Evolutionary conservation across 306 rosid genomes (phyloP), one percentile per base, ranked within the genome.

Genomic region (Casuarina cunninghamiana): DNA sequence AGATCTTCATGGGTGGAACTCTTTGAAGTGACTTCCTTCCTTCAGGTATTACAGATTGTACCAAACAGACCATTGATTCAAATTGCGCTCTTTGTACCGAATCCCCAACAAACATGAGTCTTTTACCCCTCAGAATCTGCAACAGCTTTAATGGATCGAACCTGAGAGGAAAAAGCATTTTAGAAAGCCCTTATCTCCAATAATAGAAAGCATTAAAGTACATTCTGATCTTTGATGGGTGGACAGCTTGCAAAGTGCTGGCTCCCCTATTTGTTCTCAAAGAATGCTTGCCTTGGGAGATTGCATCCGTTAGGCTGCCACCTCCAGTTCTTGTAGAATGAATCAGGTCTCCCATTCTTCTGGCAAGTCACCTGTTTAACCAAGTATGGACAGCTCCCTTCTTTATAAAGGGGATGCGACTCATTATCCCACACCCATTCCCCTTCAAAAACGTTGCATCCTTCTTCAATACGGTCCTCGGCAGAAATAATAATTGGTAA

Each of bases 61-160:
- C 81, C 82, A 92, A 69, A 73, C 97, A 94, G n/a, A 94, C 78
- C 88, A 94, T 85, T 60, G 97, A 91, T 80, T 95, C 97, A 83
- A 95, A 95, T 77, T 95, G 97, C 1, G 92, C 86, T 87, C 98
- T 88, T 49, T 95, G 97, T 78, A 95, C 80, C 0, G 96, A 95
- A 77, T 94, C 98, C 70, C 98, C 97, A 42, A 92, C 87, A 70
- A 92, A 89, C 97, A 95, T 95, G 70, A 95, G 68, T 74, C 98
- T 83, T 79, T 92, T 89, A 48, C 88, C 79, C 81, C 96, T 88
- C 88, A 91, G 76, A 75, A 89, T 77, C 42, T 91, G 92, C 76
- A 95, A 82, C 73, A 95, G 68, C 86, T 89, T 95, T 88, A 92
- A 83, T 45, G 98, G 84, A 69, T 95, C 91, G 84, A 95, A 92